Evolutionary conservation across 2,329 filamentous ascomycete genomes (phyloP).

Genomic region (Coniochaeta prunicola): DNA sequence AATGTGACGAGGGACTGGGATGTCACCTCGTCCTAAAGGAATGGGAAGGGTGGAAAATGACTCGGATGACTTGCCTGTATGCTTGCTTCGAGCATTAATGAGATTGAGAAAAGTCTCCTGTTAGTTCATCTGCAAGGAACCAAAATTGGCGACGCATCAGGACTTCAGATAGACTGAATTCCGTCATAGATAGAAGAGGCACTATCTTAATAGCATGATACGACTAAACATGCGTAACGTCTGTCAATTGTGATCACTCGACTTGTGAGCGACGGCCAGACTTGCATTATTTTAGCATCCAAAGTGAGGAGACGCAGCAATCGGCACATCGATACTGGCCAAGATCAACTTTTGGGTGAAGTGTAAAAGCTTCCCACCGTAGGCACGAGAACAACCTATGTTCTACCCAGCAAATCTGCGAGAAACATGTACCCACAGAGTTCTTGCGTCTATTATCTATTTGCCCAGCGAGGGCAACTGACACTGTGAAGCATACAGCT

Average conservation of each 20-base stretch:
- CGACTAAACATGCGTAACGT: not conserved
- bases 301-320: not conserved
- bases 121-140: not conserved
- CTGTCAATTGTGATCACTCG: not conserved
- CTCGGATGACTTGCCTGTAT: not conserved
- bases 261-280: not conserved
- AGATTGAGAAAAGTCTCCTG: not conserved
- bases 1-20: not conserved
- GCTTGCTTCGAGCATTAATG: not conserved
- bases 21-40: not conserved
- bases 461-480: not conserved
- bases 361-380: too few relatives aligned
- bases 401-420: too few relatives aligned
- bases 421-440: too few relatives aligned
- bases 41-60: not conserved
- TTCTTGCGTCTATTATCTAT: too few relatives aligned
- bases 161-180: not conserved
- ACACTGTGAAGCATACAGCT: not conserved
- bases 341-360: too few relatives aligned
- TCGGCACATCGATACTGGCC: not conserved
- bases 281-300: not conserved
- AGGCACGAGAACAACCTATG: too few relatives aligned
- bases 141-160: not conserved
- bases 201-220: not conserved
- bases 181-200: not conserved